Evolutionary conservation across 352 stramenopile species (phyloP).

Genomic region (Globisporangium emineosum): DNA sequence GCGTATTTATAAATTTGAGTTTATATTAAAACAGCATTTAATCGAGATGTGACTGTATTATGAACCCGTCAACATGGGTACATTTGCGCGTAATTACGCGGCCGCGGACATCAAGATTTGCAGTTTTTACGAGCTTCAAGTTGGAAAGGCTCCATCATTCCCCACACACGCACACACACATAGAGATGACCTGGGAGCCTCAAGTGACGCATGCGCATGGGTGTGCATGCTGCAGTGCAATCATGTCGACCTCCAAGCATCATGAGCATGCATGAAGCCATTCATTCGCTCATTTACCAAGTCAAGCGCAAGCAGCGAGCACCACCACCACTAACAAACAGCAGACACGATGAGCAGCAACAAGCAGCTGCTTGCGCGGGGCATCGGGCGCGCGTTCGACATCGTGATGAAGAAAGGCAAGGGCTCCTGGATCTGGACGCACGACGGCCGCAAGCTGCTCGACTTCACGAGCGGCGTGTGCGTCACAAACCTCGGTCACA

Average conservation of each 20-base stretch:
- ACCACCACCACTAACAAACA: background rate
- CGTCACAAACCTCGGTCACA: slow-evolving; percentile 91
- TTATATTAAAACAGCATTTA: background rate
- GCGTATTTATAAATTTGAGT: background rate
- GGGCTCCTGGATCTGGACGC: slow-evolving; percentile 84
- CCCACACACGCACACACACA: background rate
- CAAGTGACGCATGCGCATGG: background rate
- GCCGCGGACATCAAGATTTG: background rate
- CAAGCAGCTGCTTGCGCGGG: slow-evolving; percentile 66
- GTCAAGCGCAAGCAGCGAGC: background rate
- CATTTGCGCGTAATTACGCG: slow-evolving; percentile 3
- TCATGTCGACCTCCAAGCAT: too few relatives aligned
- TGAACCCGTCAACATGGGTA: background rate
- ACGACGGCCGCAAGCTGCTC: slow-evolving; percentile 82
- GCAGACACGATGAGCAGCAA: background rate
- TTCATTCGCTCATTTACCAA: background rate
- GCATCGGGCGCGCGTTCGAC: slow-evolving; percentile 80
- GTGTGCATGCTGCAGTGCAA: too few relatives aligned
- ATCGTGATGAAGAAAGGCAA: slow-evolving; percentile 80
- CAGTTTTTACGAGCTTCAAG: slow-evolving; percentile 1
- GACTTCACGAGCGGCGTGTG: slow-evolving; percentile 94
- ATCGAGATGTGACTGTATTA: background rate
- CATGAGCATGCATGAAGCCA: too few relatives aligned
- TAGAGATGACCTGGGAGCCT: background rate
- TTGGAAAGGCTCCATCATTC: background rate